Evolutionary conservation across 345 rosid species (phyloP).

Genomic region (Noccaea bulbosa): DNA sequence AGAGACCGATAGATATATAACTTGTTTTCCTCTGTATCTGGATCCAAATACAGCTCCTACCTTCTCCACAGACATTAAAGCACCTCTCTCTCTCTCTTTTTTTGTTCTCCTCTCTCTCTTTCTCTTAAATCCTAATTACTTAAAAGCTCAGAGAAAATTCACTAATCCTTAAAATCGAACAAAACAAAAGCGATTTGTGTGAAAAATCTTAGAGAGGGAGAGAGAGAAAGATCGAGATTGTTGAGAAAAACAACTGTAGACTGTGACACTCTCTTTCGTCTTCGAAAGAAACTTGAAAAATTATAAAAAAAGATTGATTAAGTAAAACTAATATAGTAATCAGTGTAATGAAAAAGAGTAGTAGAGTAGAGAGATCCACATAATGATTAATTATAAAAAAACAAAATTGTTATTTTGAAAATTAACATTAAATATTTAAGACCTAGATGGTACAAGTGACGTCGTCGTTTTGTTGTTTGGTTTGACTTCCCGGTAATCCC

Average conservation of each 20-base stretch:
- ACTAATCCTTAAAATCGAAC: slow-evolving; percentile 33
- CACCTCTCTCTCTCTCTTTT: slow-evolving; percentile 37
- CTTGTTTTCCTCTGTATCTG: slow-evolving; percentile 35
- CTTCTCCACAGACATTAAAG: slow-evolving; percentile 48
- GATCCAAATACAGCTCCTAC: slow-evolving; percentile 48
- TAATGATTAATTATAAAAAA: no score
- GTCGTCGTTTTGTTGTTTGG: slow-evolving; percentile 28
- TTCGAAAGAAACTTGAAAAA: slow-evolving; percentile 32
- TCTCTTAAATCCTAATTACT: slow-evolving; percentile 44
- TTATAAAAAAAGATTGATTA: not conserved
- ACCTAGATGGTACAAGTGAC: slow-evolving; percentile 13
- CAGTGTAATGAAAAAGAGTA: not conserved
- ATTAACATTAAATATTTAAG: not conserved
- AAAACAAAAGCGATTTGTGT: slow-evolving; percentile 20
- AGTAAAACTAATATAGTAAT: not conserved
- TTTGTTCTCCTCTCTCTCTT: slow-evolving; percentile 30
- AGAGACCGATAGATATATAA: slow-evolving; percentile 33
- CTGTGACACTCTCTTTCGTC: slow-evolving; percentile 40
- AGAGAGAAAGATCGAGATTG: slow-evolving; percentile 35
- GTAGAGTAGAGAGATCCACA: no score
- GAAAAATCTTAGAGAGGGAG: slow-evolving; percentile 27
- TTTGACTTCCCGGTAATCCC: slow-evolving; percentile 31
- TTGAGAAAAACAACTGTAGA: slow-evolving; percentile 46
- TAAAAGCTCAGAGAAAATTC: slow-evolving; percentile 31
- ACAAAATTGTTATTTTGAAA: not conserved